Evolutionary conservation across 441 rosid genomes (phyloP).

Genomic region (Pelargonium fulgidum): DNA sequence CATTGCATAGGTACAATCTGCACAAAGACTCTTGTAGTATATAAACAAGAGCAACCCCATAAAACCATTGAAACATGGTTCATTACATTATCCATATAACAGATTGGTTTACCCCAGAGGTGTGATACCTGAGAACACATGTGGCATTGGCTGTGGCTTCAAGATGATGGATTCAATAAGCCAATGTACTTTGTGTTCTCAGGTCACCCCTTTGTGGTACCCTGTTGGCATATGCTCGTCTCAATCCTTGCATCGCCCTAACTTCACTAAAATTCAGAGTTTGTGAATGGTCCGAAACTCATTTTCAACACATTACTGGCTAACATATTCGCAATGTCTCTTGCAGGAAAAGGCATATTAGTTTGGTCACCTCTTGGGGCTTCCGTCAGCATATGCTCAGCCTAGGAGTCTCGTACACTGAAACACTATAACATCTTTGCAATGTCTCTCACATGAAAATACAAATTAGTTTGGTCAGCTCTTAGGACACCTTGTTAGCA

Average conservation of each 20-base stretch:
- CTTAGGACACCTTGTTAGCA: no score
- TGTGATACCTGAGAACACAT: slow-evolving; percentile 33
- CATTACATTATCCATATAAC: neutral
- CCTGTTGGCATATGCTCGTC: slow-evolving; percentile 14
- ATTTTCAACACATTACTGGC: no score
- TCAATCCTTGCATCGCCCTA: neutral
- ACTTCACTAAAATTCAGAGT: neutral
- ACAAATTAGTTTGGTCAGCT: no score
- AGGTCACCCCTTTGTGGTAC: slow-evolving; percentile 50
- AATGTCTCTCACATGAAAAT: no score
- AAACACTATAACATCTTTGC: no score
- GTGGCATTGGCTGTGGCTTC: neutral
- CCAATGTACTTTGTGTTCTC: slow-evolving; percentile 36
- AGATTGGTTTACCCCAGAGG: slow-evolving; percentile 25
- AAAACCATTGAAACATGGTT: neutral
- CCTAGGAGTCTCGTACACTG: no score
- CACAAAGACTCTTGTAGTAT: neutral
- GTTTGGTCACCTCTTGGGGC: no score
- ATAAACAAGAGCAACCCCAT: neutral
- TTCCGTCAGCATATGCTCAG: no score
- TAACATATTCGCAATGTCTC: no score
- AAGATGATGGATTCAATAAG: neutral
- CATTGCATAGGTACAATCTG: neutral
- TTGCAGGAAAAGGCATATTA: no score
- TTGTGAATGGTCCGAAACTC: no score